Base-by-base conservation (phyloP, 2,329 filamentous ascomycete species). In the Atkinsonella texensis region DNA sequence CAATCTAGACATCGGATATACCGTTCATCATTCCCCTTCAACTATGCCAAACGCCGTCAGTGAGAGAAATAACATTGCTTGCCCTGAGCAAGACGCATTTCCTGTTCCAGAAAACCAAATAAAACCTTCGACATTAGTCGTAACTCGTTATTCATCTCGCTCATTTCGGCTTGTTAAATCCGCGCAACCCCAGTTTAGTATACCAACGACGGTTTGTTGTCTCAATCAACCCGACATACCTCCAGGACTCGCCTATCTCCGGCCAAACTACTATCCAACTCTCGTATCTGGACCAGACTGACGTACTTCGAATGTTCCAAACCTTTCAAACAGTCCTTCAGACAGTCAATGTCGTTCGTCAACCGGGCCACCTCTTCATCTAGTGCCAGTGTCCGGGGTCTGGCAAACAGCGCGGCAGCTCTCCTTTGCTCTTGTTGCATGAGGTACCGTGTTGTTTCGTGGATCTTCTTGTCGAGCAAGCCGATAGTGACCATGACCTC, bases 401-500 rank as follows among this genome's bases (percentile, higher is more conserved):
- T 33, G 10, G 51, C 23, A 10, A 52, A 52, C 28, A 20, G n/a
- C 8, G 46, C 51, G 5, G 18, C 33, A 1, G 51, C 51, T 9
- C 51, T 49, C 17, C 46, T 10, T 15, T 35, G 46, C 46, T 52
- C 51, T 42, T 33, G 18, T 28, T 52, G 32, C n/a, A 23, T 18
- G 23, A 52, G 51, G n/a, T 18, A 46, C 11, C 51, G 42, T 17
- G 47, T 49, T 5, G 46, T 52, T 43, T 49, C 51, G 18, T 44
- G 40, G 28, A 49, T 52, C 35, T 52, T 23, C 18, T 32, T 49
- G 28, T 52, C 51, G 20, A 52, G 18, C 46, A 45, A 9, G 32
- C 51, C 47, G 33, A 52, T 41, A 13, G n/a, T 46, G 12, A 17
- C 1, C 51, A 52, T 49, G n/a, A 52, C n/a, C 15, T 48, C n/a